A percentile compares a stretch with the other conserved stretches of the same genome.
Conservation (phyloP, 106 monocot genomes). For the Allium fistulosum region DNA sequence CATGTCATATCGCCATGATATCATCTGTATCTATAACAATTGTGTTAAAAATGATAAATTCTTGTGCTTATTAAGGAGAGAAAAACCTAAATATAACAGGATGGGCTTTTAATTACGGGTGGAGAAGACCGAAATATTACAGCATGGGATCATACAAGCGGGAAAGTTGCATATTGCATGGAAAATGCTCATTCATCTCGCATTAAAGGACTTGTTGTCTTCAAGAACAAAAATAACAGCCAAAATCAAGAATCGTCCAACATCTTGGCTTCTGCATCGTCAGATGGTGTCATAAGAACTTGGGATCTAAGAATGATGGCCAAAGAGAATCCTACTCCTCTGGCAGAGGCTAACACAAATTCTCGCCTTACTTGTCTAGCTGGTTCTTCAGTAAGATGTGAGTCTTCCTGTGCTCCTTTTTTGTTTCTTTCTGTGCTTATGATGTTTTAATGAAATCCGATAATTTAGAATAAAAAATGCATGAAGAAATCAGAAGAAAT, state of each 20-base stretch:
- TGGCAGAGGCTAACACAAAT: slow-evolving; percentile 75
- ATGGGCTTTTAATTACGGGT: slow-evolving; percentile 61
- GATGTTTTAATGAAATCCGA: too few species aligned
- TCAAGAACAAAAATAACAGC: slow-evolving; percentile 23
- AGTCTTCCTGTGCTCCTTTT: slow-evolving; percentile 13
- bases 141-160: slow-evolving; percentile 78
- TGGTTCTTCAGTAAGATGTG: slow-evolving; percentile 67
- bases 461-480: too few species aligned
- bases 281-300: slow-evolving; percentile 75
- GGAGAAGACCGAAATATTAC: slow-evolving; percentile 73
- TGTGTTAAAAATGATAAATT: too few species aligned
- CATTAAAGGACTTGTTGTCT: slow-evolving; percentile 79
- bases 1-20: too few species aligned
- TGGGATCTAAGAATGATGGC: slow-evolving; percentile 78
- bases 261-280: slow-evolving; percentile 74
- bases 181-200: slow-evolving; percentile 68
- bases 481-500: too few species aligned
- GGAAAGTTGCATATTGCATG: slow-evolving; percentile 63
- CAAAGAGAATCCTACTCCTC: slow-evolving; percentile 34
- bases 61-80: too few species aligned
- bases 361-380: slow-evolving; percentile 90
- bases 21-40: too few species aligned
- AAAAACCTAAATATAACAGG: slow-evolving; percentile 24
- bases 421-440: not conserved
- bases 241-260: slow-evolving; percentile 32